A percentile compares a stretch with the other conserved stretches of the same genome.
phyloP scores from a whole-genome alignment of 345 rosid species.

The Hibiscus mutabilis region DNA sequence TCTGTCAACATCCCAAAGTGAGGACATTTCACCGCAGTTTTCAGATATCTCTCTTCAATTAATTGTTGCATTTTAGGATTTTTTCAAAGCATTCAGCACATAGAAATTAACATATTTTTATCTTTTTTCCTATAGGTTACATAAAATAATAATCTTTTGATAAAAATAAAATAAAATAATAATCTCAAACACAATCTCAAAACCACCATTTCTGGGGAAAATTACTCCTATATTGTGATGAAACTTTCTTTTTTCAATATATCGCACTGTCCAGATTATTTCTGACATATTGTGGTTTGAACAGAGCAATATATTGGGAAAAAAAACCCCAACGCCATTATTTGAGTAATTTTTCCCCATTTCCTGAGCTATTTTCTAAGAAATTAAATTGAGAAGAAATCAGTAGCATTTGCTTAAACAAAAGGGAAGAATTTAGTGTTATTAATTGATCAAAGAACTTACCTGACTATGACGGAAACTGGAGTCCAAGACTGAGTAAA shows the following conservation, averaged over 20 bases:
- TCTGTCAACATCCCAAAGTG: neutral
- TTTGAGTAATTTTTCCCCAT: too few species aligned
- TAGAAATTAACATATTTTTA: neutral
- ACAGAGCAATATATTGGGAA: too few species aligned
- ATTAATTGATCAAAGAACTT: neutral
- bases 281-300: too few species aligned
- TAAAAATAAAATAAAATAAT: neutral
- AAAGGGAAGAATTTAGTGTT: too few species aligned
- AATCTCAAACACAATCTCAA: neutral
- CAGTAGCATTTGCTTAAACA: neutral
- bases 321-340: too few species aligned
- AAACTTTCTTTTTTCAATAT: too few species aligned
- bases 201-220: neutral
- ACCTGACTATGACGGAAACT: conserved; percentile 48
- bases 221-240: too few species aligned
- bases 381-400: neutral
- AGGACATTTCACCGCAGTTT: neutral
- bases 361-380: neutral
- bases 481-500: conserved; percentile 87
- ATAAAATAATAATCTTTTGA: neutral
- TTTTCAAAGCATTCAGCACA: neutral
- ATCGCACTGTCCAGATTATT: too few species aligned
- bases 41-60: neutral
- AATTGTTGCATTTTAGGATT: neutral
- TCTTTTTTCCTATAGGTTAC: neutral